Percentiles rank a stretch among this genome's conserved stretches.
These are phyloP conservation scores for Camellia sinensis DNA, from an alignment of 148 eudicot genomes.

Conservation along the genomic window DNA sequence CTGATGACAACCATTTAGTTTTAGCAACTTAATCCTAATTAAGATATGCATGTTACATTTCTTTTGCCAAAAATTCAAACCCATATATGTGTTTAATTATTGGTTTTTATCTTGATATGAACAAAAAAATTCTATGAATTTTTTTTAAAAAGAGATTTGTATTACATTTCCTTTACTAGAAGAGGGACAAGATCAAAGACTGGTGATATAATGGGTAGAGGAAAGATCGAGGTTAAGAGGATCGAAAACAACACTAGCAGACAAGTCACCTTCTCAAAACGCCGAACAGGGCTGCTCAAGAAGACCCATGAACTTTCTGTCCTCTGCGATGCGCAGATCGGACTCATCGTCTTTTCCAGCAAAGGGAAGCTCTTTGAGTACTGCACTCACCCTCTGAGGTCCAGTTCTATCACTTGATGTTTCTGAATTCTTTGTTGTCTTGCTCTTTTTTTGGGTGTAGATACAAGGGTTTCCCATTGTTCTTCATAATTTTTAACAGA, in stretches of 20 bases:
- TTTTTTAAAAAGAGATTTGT: neutral
- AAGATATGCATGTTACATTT: neutral
- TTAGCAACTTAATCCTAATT: slow-evolving; percentile 6
- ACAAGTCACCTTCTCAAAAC: slow-evolving; percentile 82
- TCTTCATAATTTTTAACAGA: neutral
- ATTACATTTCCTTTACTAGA: neutral
- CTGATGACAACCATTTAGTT: neutral
- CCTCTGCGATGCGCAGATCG: slow-evolving; percentile 83
- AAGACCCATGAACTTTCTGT: slow-evolving; percentile 74
- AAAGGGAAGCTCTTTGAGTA: slow-evolving; percentile 71
- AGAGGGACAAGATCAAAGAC: neutral
- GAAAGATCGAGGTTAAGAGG: slow-evolving; percentile 72
- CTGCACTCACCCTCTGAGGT: slow-evolving; percentile 47
- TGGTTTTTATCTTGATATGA: neutral
- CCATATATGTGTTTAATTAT: neutral
- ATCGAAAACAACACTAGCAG: slow-evolving; percentile 81
- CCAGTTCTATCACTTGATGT: neutral
- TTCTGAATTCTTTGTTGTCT: no score
- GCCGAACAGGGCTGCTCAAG: slow-evolving; percentile 69
- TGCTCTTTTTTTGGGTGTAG: neutral
- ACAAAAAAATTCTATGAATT: neutral
- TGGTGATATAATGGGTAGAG: slow-evolving; percentile 61
- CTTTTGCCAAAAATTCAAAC: neutral
- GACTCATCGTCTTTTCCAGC: slow-evolving; percentile 72
- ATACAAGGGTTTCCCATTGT: neutral